Evolutionary conservation across 148 eudicot genomes (phyloP).

Genomic region (Hydrangea macrophylla): DNA sequence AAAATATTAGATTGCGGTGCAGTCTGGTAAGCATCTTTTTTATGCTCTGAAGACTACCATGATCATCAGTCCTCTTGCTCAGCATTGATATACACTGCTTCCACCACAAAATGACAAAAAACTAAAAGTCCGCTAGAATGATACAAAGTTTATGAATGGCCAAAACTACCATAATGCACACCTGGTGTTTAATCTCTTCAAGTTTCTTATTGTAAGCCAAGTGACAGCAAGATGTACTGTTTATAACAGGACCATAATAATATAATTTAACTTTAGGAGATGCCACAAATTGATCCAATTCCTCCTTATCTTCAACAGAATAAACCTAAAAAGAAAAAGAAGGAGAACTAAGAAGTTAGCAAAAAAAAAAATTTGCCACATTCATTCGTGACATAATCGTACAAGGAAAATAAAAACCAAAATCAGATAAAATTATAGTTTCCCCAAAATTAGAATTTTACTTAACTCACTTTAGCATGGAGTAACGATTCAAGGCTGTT

Average conservation of each 20-base stretch:
- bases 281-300: constrained; percentile 68
- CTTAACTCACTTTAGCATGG: constrained; percentile 76
- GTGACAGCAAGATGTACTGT: constrained; percentile 26
- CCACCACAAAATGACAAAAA: constrained; percentile 13
- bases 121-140: constrained; percentile 1
- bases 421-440: background rate
- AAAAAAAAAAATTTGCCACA: background rate
- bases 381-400: constrained; percentile 2
- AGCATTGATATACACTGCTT: constrained; percentile 61
- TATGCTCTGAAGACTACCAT: constrained; percentile 32
- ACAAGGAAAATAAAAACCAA: background rate
- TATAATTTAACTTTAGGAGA: constrained; percentile 65
- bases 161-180: constrained; percentile 28
- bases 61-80: constrained; percentile 35
- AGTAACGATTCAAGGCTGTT: constrained; percentile 77
- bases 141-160: constrained; percentile 10
- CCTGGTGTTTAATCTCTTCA: constrained; percentile 65
- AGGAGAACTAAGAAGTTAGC: constrained; percentile 1
- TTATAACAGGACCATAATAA: constrained; percentile 42
- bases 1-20: constrained; percentile 57
- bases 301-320: constrained; percentile 63
- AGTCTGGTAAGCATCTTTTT: constrained; percentile 61
- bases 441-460: background rate
- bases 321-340: constrained; percentile 54
- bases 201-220: constrained; percentile 40